phyloP scores from a whole-genome alignment of 345 rosid species.

The Streptanthus diversifolius region DNA sequence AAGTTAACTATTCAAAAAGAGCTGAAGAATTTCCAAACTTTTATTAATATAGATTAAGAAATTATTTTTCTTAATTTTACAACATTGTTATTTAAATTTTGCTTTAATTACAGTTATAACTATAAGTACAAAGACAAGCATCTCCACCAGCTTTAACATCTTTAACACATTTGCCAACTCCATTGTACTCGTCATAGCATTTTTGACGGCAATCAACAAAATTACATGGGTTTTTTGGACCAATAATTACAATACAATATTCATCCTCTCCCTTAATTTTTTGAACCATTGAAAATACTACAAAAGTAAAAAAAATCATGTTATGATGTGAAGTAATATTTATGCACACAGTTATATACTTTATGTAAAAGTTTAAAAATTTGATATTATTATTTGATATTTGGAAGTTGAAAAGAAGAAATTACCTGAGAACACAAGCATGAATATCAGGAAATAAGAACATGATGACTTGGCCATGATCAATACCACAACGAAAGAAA shows the following conservation, averaged over 20 bases:
- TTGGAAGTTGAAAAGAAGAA: background rate
- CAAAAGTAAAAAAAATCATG: background rate
- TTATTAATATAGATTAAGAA: too few species aligned
- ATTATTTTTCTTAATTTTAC: too few species aligned
- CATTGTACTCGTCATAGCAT: slow-evolving; percentile 6
- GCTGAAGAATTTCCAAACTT: too few species aligned
- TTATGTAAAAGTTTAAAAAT: background rate
- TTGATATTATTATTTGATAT: background rate
- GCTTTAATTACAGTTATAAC: background rate
- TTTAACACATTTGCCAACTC: slow-evolving; percentile 7
- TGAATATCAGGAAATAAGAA: background rate
- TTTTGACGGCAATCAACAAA: background rate
- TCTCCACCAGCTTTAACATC: background rate
- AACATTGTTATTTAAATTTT: background rate
- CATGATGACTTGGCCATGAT: slow-evolving; percentile 16
- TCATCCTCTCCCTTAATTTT: background rate
- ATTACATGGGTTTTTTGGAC: background rate
- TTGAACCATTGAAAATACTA: background rate
- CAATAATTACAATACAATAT: background rate
- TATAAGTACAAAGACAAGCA: background rate
- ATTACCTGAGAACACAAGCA: slow-evolving; percentile 20
- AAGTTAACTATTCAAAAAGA: too few species aligned
- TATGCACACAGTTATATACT: background rate
- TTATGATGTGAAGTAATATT: background rate
- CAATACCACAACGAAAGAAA: background rate